Base-by-base conservation (phyloP, 805 yeast species). In the Ascoidea tarda region DNA sequence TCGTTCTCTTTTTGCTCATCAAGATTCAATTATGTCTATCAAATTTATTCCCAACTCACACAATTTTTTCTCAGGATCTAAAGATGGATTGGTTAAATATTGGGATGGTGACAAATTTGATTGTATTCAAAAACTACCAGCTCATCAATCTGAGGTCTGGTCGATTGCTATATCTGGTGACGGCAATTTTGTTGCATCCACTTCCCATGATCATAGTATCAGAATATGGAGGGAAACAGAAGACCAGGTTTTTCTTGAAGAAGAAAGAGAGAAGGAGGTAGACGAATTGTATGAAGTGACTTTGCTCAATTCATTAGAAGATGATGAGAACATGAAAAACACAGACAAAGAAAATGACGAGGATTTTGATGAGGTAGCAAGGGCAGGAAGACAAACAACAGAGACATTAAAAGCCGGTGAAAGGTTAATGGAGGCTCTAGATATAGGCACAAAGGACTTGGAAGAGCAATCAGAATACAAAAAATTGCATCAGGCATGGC, bases 41-140 rank as follows among this genome's bases (percentile, higher is more conserved):
- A 77, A 72, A 55, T 93, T 93, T 62, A 74, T 89, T 51, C 91
- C 95, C 1, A 82, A 80, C n/a, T 75, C 86, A 12, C 96, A 91
- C 64, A 80, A 90, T 65, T 90, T 93, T 67, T 86, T 93, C 69
- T 83, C 95, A 53, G 81, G 87, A 54, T 83, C 91, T 42, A 93
- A 93, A 63, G 99, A 93, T 67, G 89, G 86, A 12, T 68, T 84
- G 55, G 77, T 93, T 53, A 93, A 93, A 67, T 89, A 88, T 67
- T 93, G 99, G 99, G 99, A 93, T 66, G 99, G 98, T 58, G 95
- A 87, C 61, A 93, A 93, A 67, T 93, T 93, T 66, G 96, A 87
- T 60, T 86, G 91, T 66, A 80, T 93, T 56, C 98, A 93, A 67
- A 87, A 84, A 61, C 72, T 93, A 38, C 77, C 79, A 6, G 90